Evolutionary conservation across 1,284 basidiomycete genomes (phyloP), one percentile per base, ranked within the genome.

Genomic region (Cutaneotrichosporon sp.): DNA sequence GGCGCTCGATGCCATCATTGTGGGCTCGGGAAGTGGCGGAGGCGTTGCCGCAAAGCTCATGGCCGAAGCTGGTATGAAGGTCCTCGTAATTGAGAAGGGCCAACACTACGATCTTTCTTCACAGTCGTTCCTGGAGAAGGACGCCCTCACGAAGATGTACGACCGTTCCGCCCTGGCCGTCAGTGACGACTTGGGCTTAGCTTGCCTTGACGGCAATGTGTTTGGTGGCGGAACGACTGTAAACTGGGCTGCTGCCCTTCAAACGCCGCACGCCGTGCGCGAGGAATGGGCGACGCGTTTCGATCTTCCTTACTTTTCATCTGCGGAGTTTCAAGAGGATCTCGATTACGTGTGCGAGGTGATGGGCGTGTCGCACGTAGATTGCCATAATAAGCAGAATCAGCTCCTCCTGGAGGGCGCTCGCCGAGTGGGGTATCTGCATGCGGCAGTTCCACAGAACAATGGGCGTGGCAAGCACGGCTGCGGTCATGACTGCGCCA

Each of bases 141-240:
- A 73, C 35, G 73, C 70, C 4, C 73, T 75, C 49, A 49, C 61
- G 21, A 44, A 67, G 13, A 62, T 78, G 48, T 77, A 76, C 61
- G 74, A 78, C 54, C 58, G 59, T 4, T 67, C 67, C 14, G 77
- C 75, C 0, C 61, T 77, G 26, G 51, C 77, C 39, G 68, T 70
- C 12, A 70, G 67, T 20, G 74, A 77, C 42, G 67, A 73, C 41
- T 70, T 74, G 4, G 64, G 67, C 21, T 60, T 77, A 51, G 73
- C 67, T 43, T 51, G 78, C 20, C 61, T 79, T 4, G 72, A 74
- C 4, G 77, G 73, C 0, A 65, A 67, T 14, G 73, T 70, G 15
- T 77, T 77, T 22, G 78, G 78, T 7, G 78, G 78, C 4, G 78
- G 78, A 13, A 74, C 72, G 1, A 67, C 73, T 18, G 70, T 79